Conservation (phyloP, 805 yeast species). For the Myxozyma neglecta region DNA sequence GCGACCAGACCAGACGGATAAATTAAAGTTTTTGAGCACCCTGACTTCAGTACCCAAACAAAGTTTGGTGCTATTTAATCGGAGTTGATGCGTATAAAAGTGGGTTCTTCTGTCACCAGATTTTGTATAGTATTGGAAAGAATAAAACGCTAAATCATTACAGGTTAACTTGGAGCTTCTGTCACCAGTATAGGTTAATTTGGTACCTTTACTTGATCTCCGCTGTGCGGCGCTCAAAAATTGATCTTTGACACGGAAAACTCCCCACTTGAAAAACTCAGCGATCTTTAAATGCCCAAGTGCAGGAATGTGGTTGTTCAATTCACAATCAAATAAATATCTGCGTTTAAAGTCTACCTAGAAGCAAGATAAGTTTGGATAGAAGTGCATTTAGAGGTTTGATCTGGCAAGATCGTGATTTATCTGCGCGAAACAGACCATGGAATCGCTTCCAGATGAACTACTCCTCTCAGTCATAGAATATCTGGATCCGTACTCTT, state of each 20-base stretch:
- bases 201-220: too few species aligned
- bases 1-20: not conserved
- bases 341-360: too few species aligned
- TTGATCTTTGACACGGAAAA: too few species aligned
- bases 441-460: constrained; percentile 20
- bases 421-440: not conserved
- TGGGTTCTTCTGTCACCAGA: not conserved
- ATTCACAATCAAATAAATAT: too few species aligned
- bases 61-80: not conserved
- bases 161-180: too few species aligned
- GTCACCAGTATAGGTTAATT: too few species aligned
- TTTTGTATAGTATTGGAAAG: not conserved
- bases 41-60: not conserved
- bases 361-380: too few species aligned
- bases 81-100: not conserved
- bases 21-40: not conserved
- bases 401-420: constrained; percentile 18
- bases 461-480: constrained; percentile 8
- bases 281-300: too few species aligned
- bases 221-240: too few species aligned
- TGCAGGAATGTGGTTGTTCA: too few species aligned
- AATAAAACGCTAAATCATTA: not conserved
- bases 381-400: not conserved
- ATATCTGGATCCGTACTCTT: constrained; percentile 14
- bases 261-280: too few species aligned